A percentile compares a stretch with the other conserved stretches of the same genome.
These are phyloP conservation scores for Cunninghamia lanceolata DNA, from an alignment of 75 land plant genomes.

Conservation along the genomic window DNA sequence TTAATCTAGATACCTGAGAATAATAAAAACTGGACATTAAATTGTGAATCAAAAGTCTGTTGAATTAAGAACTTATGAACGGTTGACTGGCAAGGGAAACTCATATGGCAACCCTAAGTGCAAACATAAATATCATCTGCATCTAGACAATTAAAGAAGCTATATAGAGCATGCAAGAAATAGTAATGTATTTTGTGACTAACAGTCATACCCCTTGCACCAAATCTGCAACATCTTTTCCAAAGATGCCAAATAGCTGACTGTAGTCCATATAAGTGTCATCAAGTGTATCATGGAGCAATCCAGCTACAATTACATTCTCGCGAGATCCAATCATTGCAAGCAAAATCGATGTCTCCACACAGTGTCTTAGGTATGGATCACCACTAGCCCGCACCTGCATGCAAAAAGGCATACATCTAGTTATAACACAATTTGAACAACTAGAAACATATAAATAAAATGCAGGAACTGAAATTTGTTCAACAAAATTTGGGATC, in stretches of 20 bases:
- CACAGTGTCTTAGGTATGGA: slow-evolving; percentile 86
- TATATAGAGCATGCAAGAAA: not conserved
- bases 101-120: not conserved
- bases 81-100: not conserved
- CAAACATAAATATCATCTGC: not conserved
- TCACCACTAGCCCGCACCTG: slow-evolving; percentile 93
- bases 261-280: slow-evolving; percentile 67
- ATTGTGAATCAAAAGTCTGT: not conserved
- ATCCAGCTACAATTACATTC: slow-evolving; percentile 90
- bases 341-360: slow-evolving; percentile 83
- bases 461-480: not conserved
- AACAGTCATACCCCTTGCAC: slow-evolving; percentile 78
- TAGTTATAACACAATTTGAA: not conserved
- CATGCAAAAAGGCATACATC: slow-evolving; percentile 7
- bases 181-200: not conserved
- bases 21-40: not conserved
- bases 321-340: slow-evolving; percentile 81
- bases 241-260: slow-evolving; percentile 58
- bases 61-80: not conserved
- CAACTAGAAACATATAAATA: not conserved
- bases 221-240: slow-evolving; percentile 80
- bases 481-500: not conserved
- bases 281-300: slow-evolving; percentile 92
- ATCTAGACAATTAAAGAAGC: not conserved
- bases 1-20: slow-evolving; percentile 82